Evolutionary conservation across 2,329 filamentous ascomycete genomes (phyloP).

Genomic region (Ophiostoma populinum): DNA sequence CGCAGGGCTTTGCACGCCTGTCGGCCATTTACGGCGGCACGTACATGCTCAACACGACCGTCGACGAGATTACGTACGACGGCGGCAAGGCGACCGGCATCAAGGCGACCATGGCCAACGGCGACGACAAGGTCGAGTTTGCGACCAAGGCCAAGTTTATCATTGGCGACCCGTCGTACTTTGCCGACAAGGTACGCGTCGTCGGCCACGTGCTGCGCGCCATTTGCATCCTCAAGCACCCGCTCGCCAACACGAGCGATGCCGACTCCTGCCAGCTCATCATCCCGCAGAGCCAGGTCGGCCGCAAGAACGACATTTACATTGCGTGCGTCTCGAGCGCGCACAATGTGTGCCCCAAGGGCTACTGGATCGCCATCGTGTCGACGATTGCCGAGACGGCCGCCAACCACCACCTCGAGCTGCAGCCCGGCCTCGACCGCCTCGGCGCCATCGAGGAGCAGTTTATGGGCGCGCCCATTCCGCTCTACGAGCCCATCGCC

Average conservation of each 20-base stretch:
- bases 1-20: conserved; percentile 90
- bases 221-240: conserved; percentile 95
- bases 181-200: conserved; percentile 73
- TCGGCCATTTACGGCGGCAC: conserved; percentile 98
- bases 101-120: conserved; percentile 89
- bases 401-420: conserved; percentile 89
- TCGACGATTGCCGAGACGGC: conserved; percentile 87
- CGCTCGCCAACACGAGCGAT: conserved; percentile 74
- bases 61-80: conserved; percentile 81
- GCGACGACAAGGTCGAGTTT: conserved; percentile 76
- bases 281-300: conserved; percentile 93
- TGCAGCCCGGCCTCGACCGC: conserved; percentile 79
- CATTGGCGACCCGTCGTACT: conserved; percentile 91
- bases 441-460: conserved; percentile 91
- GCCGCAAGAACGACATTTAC: conserved; percentile 95
- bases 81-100: conserved; percentile 79
- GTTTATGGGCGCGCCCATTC: conserved; percentile 48
- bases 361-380: conserved; percentile 97
- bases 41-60: conserved; percentile 95
- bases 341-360: conserved; percentile 97
- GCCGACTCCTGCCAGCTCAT: conserved; percentile 87
- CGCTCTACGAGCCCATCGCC: conserved; percentile 73
- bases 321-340: conserved; percentile 88
- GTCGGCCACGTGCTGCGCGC: conserved; percentile 85
- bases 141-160: conserved; percentile 94